Evolutionary conservation across 208 protist species (phyloP), one percentile per base, ranked within the genome.

Genomic region (Wallacemonas sp.): DNA sequence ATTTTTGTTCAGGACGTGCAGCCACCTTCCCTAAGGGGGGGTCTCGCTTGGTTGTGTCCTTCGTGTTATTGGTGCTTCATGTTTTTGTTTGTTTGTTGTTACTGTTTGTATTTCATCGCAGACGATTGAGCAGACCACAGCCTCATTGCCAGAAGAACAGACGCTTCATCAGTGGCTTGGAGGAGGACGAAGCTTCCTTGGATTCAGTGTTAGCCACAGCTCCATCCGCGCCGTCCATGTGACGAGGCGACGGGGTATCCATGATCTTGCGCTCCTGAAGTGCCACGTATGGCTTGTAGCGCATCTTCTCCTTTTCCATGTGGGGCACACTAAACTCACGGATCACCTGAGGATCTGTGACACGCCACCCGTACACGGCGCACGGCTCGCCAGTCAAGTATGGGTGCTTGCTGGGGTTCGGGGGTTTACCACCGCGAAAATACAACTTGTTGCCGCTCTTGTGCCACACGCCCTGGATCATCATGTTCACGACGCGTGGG

Each of bases 381-480:
- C 87, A 93, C n/a, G 91, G 91, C 57, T 96, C 91, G 46, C 91
- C 91, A 25, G 91, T 96, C 48, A 96, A 65, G 73, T 93, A 96
- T 1, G 91, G 91, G 59, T 96, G 91, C 41, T 80, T 84, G 50
- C 86, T 93, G 20, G 91, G 91, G 44, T 96, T 96, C 42, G 91
- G 91, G 10, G 91, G 91, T 59, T 96, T 96, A 20, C 91, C 91
- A 25, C 91, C 91, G 28, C 87, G 74, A 73, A 94, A 96, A 70
- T 96, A 96, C 3, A 96, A 66, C 65, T 94, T 93, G 8, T 79
- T 84, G 14, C 91, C 91, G 63, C 87, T 94, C 64, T 96, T 96
- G 74, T 96, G 91, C 86, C 87, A 94, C 41, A 93, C 86, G 55
- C 91, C 91, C 67, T 96, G 91, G 74, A 94, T 92, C 87, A 96